phyloP scores from a whole-genome alignment of 2,329 filamentous ascomycete genomes.

The Ophiocordyceps unilateralis region DNA sequence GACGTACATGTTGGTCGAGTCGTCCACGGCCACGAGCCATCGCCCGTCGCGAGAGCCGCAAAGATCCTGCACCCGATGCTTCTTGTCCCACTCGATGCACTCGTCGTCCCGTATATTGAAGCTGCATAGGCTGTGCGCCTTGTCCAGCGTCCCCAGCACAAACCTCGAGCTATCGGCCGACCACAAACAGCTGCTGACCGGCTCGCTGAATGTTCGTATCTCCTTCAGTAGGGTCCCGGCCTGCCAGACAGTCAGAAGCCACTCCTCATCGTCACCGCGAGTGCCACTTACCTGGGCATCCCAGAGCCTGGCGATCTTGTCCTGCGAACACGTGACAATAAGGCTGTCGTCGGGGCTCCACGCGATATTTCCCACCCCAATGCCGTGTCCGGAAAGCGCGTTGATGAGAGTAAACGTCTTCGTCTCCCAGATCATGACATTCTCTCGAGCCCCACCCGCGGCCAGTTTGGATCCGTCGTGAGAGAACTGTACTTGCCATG shows the following conservation, averaged over 20 bases:
- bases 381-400: constrained; percentile 45
- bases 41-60: constrained; percentile 67
- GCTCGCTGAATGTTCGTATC: constrained; percentile 58
- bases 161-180: constrained; percentile 60
- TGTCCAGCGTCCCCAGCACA: constrained; percentile 62
- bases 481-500: constrained; percentile 86
- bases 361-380: constrained; percentile 59
- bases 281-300: constrained; percentile 40
- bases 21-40: constrained; percentile 63
- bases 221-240: constrained; percentile 45
- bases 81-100: constrained; percentile 48
- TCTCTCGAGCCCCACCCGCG: constrained; percentile 59
- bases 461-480: constrained; percentile 71
- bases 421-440: constrained; percentile 71
- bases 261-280: not conserved
- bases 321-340: constrained; percentile 67
- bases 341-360: constrained; percentile 89
- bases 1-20: constrained; percentile 53
- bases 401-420: constrained; percentile 47
- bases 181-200: constrained; percentile 86
- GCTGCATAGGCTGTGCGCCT: constrained; percentile 46
- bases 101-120: constrained; percentile 50
- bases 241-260: constrained; percentile 18
- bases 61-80: constrained; percentile 67
- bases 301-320: constrained; percentile 61